Evolutionary conservation across 495 filamentous ascomycete species (phyloP), one percentile per base, ranked within the genome.

Genomic region (Lasiosphaeria hispida): DNA sequence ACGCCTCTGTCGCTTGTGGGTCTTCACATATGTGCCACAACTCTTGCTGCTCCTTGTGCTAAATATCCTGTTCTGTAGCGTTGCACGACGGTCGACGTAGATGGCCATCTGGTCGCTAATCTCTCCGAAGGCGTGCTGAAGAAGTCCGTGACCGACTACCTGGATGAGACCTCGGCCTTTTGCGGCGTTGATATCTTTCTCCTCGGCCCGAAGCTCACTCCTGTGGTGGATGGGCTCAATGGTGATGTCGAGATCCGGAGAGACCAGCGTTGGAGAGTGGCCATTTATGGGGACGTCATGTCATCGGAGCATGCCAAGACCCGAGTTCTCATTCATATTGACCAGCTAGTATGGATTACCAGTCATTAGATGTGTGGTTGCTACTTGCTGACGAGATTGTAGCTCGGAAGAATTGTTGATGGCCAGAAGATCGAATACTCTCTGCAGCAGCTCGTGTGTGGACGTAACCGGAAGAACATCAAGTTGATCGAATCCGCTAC

Each of bases 301-400:
- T 96, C 89, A 68, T 86, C 89, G 8, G 94, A 98, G 74, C 91
- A 97, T 75, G 95, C 95, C 57, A 97, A 97, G 81, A 96, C 92
- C 1, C 81, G 93, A 58, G 85, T 97, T 34, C 81, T 98, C 67
- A 93, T 97, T 74, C 91, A 97, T 80, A 97, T 98, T 67, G 94
- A 98, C 69, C 88, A 92, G 77, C 85, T 97, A 76, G 92, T 97
- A 83, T 64, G 89, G 30, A 30, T 13, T 7, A n/a, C 45, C 34
- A 8, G 37, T 1, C 35, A n/a, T 77, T 59, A 17, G 9, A 23
- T 19, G 52, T 63, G 30, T 58, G 55, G 14, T 47, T 23, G 7
- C 33, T 8, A 39, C 34, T 30, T 43, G 58, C 70, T 70, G 61
- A 70, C 59, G 36, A 58, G 15, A 59, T 53, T 48, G 52, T 59